Base-by-base conservation (phyloP, 768 basidiomycete species). In the Xerocomellus dryophilus region DNA sequence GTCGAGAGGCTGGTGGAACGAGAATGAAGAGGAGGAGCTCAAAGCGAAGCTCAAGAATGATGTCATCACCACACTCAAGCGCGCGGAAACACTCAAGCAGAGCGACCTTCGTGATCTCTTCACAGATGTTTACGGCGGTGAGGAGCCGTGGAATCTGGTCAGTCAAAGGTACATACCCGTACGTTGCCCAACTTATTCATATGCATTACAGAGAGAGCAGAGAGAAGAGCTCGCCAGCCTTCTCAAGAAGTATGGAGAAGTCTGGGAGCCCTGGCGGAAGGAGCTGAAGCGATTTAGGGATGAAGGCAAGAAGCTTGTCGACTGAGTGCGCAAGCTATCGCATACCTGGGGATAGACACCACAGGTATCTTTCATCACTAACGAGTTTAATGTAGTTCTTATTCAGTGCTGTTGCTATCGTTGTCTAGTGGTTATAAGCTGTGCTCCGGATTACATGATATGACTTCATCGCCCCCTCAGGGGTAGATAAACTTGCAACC, bases 91-190 rank as follows among this genome's bases (percentile, higher is more conserved):
- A 39, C 67, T 88, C 53, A 83, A 81, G 62, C 81, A 85, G 34
- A 76, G 81, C 43, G 82, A 86, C 65, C 71, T 98, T n/a, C 78
- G 82, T 20, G 83, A 92, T 68, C 72, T 95, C 63, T 95, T 95
- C 69, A 85, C 81, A 8, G 93, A 96, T 58, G 84, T 96, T 9
- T 96, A 94, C 67, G 90, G 82, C 21, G 91, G 90, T 4, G 83
- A 90, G 59, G 81, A 87, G 64, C 90, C 89, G 1, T 90, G 86
- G 87, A 90, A 89, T 63, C 72, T 93, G 60, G 92, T 90, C 66
- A 66, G 91, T 78, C 43, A 12, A 18, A n/a, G 48, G 2, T 31
- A 7, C 20, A 14, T 38, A 3, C 20, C 0, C 9, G 20, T n/a
- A 38, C 21, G 2, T 27, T 4, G 7, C 41, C 43, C 34, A 29